Evolutionary conservation across 169 alveolate species (phyloP).

Genomic region (Plasmodium fragile): DNA sequence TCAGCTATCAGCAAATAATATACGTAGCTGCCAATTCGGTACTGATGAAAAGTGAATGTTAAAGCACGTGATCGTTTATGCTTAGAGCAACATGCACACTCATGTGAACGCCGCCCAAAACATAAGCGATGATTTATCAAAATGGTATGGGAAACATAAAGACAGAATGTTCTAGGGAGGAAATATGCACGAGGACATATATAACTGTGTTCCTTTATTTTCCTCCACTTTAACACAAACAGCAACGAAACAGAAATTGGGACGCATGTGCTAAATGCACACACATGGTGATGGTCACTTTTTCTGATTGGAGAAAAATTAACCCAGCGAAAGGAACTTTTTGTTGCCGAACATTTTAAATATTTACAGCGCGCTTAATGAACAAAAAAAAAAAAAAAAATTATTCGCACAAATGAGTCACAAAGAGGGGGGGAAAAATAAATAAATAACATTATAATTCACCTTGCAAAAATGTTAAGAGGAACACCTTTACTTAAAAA

Average conservation of each 20-base stretch:
- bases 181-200: background rate
- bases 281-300: background rate
- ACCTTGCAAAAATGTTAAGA: constrained; percentile 7
- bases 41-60: background rate
- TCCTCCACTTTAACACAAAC: background rate
- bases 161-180: background rate
- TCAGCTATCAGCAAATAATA: background rate
- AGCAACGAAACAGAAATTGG: background rate
- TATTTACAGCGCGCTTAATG: background rate
- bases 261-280: background rate
- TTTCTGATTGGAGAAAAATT: background rate
- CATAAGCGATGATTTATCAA: background rate
- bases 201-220: background rate
- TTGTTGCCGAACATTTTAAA: background rate
- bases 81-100: background rate
- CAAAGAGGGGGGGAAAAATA: background rate
- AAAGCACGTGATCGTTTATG: background rate
- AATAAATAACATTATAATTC: background rate
- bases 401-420: background rate
- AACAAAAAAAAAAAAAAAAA: background rate
- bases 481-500: background rate
- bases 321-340: background rate
- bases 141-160: background rate
- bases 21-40: background rate
- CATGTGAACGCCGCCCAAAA: background rate